Conservation (phyloP, 1,284 basidiomycete genomes). For the Tilletia indica region DNA sequence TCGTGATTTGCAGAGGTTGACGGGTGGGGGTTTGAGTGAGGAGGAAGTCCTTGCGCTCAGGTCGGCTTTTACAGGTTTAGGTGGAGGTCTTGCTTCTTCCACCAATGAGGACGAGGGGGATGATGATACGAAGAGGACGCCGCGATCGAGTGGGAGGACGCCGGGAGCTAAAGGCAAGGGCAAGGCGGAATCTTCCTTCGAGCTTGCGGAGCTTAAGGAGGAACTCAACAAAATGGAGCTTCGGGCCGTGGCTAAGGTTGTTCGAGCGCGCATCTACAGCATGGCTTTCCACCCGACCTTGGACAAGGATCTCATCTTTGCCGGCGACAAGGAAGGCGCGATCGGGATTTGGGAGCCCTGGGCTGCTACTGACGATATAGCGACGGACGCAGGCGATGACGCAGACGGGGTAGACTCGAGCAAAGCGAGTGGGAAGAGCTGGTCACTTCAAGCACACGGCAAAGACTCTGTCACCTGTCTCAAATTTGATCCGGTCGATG, state of each 20-base stretch:
- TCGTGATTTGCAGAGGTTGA: constrained; percentile 34
- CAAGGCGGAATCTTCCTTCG: constrained; percentile 11
- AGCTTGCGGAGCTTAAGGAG: constrained; percentile 31
- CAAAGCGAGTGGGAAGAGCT: constrained; percentile 30
- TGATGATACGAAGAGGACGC: constrained; percentile 26
- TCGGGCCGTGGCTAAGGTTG: constrained; percentile 38
- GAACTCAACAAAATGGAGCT: constrained; percentile 45
- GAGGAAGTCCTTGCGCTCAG: constrained; percentile 30
- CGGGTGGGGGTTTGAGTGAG: constrained; percentile 30
- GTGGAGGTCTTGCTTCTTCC: neutral
- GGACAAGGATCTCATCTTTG: constrained; percentile 50
- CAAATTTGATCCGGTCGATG: constrained; percentile 45
- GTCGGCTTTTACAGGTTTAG: constrained; percentile 24
- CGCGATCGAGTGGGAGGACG: neutral
- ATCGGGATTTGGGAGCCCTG: constrained; percentile 51
- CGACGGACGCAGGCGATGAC: constrained; percentile 30
- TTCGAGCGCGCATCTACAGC: constrained; percentile 42
- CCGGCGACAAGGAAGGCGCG: constrained; percentile 50
- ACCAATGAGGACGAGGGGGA: constrained; percentile 24
- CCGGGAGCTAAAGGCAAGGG: neutral
- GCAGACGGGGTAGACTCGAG: constrained; percentile 24
- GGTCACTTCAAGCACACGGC: constrained; percentile 45
- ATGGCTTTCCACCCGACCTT: constrained; percentile 46
- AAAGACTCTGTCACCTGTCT: constrained; percentile 47
- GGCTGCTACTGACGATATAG: constrained; percentile 18